Conservation (phyloP, 768 basidiomycete genomes). For the Calvatia gigantea region DNA sequence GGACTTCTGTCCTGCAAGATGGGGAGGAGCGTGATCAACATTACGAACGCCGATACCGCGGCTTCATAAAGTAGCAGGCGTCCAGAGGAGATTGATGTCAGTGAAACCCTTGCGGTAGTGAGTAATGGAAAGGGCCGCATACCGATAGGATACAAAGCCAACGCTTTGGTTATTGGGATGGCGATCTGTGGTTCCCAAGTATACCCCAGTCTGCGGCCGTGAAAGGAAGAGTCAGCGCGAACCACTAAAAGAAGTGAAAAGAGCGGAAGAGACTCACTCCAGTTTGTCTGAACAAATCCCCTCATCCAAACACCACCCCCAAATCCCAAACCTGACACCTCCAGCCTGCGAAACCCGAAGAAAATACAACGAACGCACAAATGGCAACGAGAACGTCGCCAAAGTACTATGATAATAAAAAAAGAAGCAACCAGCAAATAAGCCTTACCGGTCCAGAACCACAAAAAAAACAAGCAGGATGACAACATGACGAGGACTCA, state of each 20-base stretch:
- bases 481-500: not conserved
- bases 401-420: constrained; percentile 14
- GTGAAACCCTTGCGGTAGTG: not conserved
- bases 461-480: not conserved
- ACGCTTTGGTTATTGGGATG: constrained; percentile 28
- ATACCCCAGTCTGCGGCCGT: constrained; percentile 37
- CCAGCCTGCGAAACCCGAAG: constrained; percentile 32
- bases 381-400: constrained; percentile 31
- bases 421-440: not conserved
- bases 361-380: constrained; percentile 30
- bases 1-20: constrained; percentile 19
- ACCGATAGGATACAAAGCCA: constrained; percentile 36
- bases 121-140: not conserved
- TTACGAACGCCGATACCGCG: constrained; percentile 26
- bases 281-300: constrained; percentile 26
- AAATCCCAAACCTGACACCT: constrained; percentile 38
- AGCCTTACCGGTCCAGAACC: not conserved
- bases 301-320: constrained; percentile 39
- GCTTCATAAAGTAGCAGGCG: constrained; percentile 19
- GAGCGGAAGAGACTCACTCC: constrained; percentile 20
- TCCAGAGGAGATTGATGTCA: not conserved
- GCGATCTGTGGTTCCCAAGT: constrained; percentile 34
- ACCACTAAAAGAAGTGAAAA: not conserved
- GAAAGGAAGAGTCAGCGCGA: too few species aligned
- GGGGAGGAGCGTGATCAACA: constrained; percentile 27